Evolutionary conservation across 2,329 filamentous ascomycete species (phyloP), one percentile per base, ranked within the genome.

Genomic region (Microdochium bolleyi): DNA sequence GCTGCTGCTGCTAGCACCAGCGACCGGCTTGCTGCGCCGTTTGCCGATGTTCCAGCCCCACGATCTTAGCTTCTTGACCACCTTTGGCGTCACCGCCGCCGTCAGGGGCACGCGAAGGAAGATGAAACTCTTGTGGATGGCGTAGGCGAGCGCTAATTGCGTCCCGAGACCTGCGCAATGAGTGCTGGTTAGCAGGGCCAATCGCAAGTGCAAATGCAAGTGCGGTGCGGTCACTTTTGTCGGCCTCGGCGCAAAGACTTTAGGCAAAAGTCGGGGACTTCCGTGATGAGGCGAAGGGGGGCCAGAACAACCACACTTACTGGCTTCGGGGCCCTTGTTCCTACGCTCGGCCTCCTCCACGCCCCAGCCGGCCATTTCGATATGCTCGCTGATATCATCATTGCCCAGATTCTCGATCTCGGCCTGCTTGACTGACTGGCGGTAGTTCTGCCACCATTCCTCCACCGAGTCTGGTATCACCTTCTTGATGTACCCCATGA

Each of bases 31-130:
- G 37, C 53, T 51, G 50, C 59, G 61, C 61, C 83, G 78, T 75
- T 90, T 95, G 50, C 92, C 92, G 64, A 99, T 94, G 66, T 97
- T 84, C 86, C 89, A 97, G 4, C 94, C 94, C 90, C 92, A 96
- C 13, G 83, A 79, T 58, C 92, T 78, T 25, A 99, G 75, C 13
- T 84, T 82, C 71, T 90, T 95, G 63, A 96, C 94, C n/a, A 97
- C 85, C 71, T 95, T 96, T 1, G 94, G 94, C 9, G 89, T 91
- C 32, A 97, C 78, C 2, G 91, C 92, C 13, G 89, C 91, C 1
- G 94, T 94, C 57, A 97, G 73, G 9, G 94, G 94, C 10, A 99
- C 90, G n/a, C 94, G 83, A 59, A 97, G 70, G 70, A 99, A 96
- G 63, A 99, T 96, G 69, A 97, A 90, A 61, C 88, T 95, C 74